phyloP scores from a whole-genome alignment of 1,284 basidiomycete species.

The Caloboletus firmus region DNA sequence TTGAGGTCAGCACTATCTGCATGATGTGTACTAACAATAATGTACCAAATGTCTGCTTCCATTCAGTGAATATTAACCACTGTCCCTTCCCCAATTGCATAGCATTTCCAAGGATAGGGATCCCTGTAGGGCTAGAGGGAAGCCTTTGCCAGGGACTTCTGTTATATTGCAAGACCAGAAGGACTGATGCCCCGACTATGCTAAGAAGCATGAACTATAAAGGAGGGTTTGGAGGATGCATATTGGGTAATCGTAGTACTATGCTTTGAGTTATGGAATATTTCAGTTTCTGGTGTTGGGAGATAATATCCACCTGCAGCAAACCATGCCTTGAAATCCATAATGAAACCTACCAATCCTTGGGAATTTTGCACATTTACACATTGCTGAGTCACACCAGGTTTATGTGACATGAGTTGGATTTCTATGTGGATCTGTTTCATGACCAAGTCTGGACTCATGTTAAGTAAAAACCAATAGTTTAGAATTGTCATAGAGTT shows the following conservation, averaged over 20 bases:
- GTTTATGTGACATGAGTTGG: background rate
- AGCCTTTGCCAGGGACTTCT: background rate
- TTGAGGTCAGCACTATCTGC: background rate
- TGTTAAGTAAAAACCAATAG: no score
- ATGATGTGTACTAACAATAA: background rate
- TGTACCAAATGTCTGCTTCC: background rate
- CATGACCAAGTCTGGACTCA: no score
- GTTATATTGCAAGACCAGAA: background rate
- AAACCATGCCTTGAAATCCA: background rate
- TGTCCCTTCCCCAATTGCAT: background rate
- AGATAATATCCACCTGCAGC: background rate
- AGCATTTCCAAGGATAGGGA: slow-evolving; percentile 3
- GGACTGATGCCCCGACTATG: background rate
- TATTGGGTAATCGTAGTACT: background rate
- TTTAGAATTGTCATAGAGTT: background rate
- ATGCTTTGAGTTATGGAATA: background rate
- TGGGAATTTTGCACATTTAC: no score
- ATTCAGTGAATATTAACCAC: slow-evolving; percentile 2
- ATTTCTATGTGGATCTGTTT: background rate
- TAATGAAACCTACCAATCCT: no score
- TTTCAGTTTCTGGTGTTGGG: background rate
- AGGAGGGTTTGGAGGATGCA: background rate
- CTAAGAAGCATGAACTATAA: background rate
- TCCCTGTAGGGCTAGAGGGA: background rate
- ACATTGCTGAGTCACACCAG: background rate